phyloP scores from a whole-genome alignment of 169 alveolate genomes.

The Nephromyces sp. region DNA sequence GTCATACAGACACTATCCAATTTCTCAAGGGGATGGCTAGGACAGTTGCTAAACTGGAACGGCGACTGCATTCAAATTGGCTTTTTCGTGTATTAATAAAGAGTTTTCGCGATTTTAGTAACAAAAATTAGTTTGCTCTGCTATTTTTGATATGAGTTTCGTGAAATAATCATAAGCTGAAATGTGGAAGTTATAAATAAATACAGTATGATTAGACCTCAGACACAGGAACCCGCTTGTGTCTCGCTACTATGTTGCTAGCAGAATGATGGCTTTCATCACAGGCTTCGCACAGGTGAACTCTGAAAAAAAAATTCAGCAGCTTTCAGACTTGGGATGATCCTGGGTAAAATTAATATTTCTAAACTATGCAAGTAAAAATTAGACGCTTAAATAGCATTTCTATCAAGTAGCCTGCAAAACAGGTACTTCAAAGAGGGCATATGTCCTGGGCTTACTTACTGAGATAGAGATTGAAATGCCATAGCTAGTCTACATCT shows the following conservation, averaged over 20 bases:
- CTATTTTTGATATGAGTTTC: not conserved
- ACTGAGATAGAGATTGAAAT: too few species aligned
- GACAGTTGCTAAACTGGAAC: constrained; percentile 73
- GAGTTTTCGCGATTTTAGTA: too few species aligned
- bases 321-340: too few species aligned
- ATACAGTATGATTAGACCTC: constrained; percentile 6
- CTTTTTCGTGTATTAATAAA: too few species aligned
- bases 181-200: not conserved
- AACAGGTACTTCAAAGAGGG: too few species aligned
- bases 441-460: too few species aligned
- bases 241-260: constrained; percentile 64
- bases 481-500: too few species aligned
- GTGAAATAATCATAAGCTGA: not conserved
- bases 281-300: constrained; percentile 72
- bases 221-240: constrained; percentile 63
- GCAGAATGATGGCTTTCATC: constrained; percentile 67
- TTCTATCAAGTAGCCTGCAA: too few species aligned
- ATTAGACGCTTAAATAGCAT: too few species aligned
- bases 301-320: too few species aligned
- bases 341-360: too few species aligned
- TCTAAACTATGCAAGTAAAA: too few species aligned
- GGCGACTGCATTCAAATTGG: constrained; percentile 79
- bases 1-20: constrained; percentile 73
- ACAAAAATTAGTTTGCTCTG: not conserved
- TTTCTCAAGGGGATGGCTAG: constrained; percentile 71